Percentiles rank a stretch among this genome's conserved stretches.
phyloP scores from a whole-genome alignment of 495 filamentous ascomycete genomes.

The Annulohypoxylon nitens region DNA sequence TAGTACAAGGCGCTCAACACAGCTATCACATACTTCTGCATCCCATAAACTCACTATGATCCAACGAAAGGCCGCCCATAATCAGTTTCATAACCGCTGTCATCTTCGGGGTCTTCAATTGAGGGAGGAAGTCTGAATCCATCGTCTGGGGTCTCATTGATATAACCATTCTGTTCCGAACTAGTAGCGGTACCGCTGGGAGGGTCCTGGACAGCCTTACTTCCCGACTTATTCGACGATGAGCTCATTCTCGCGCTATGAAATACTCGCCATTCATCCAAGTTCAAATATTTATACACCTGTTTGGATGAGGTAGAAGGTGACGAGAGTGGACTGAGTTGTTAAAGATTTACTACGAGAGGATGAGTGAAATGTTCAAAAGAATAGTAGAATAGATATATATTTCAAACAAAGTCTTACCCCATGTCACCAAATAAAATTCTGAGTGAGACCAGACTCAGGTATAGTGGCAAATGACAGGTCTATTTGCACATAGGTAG shows the following conservation, averaged over 20 bases:
- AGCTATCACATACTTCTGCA: not conserved
- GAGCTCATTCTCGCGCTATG: not conserved
- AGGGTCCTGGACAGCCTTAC: not conserved
- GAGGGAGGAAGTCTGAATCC: conserved; percentile 27
- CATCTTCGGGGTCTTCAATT: conserved; percentile 14
- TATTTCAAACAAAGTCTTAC: too few relatives aligned
- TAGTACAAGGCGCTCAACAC: not conserved
- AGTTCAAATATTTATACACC: too few relatives aligned
- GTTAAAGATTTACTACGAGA: too few relatives aligned
- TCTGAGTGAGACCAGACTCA: too few relatives aligned
- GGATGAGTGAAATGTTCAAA: too few relatives aligned
- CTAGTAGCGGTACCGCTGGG: not conserved
- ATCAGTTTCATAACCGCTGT: conserved; percentile 21
- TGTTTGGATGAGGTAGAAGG: too few relatives aligned
- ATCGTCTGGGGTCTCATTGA: not conserved
- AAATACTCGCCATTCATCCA: too few relatives aligned
- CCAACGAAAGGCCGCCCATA: not conserved
- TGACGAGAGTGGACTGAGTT: too few relatives aligned
- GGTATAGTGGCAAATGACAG: too few relatives aligned
- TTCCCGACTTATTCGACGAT: not conserved
- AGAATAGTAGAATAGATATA: too few relatives aligned
- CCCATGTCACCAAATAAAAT: too few relatives aligned
- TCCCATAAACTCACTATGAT: not conserved
- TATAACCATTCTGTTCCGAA: not conserved
- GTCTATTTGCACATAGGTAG: too few relatives aligned